Conservation (phyloP, 768 basidiomycete genomes). For the Pleurotus sapidus region DNA sequence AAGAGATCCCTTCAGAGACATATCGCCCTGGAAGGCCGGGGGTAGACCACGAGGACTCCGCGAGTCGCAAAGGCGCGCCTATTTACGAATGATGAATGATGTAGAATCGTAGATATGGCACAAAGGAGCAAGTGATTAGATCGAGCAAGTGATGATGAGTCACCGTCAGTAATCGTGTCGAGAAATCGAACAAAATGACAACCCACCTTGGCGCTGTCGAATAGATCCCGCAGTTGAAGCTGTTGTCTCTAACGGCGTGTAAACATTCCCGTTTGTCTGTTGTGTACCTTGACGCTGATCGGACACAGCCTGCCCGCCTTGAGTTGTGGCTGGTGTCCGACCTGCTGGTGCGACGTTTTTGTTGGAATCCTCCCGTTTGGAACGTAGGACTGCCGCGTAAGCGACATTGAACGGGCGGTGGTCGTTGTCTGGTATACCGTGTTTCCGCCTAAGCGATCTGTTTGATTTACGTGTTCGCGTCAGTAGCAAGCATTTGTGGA, state of each 20-base stretch:
- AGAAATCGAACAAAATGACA: background rate
- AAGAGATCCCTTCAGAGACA: constrained; percentile 4
- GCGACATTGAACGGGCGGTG: constrained; percentile 84
- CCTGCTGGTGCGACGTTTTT: constrained; percentile 21
- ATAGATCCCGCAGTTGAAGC: background rate
- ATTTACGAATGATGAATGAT: background rate
- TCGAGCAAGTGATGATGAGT: background rate
- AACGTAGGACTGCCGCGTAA: constrained; percentile 66
- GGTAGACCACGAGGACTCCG: constrained; percentile 7
- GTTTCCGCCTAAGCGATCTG: constrained; percentile 70
- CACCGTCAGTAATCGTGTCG: background rate
- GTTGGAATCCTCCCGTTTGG: constrained; percentile 44
- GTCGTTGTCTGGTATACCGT: constrained; percentile 85
- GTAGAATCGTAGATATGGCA: background rate
- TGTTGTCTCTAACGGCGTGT: background rate
- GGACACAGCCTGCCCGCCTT: constrained; percentile 20
- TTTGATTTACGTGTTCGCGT: constrained; percentile 15
- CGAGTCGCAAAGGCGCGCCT: background rate
- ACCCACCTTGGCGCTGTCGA: constrained; percentile 3
- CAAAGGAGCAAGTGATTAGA: background rate
- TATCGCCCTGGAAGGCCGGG: constrained; percentile 5
- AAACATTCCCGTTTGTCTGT: background rate
- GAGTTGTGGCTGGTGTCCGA: constrained; percentile 32
- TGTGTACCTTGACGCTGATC: background rate
- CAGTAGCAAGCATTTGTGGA: background rate